These are phyloP conservation scores for Panus rudis DNA, from an alignment of 768 basidiomycete genomes.

Conservation along the genomic window DNA sequence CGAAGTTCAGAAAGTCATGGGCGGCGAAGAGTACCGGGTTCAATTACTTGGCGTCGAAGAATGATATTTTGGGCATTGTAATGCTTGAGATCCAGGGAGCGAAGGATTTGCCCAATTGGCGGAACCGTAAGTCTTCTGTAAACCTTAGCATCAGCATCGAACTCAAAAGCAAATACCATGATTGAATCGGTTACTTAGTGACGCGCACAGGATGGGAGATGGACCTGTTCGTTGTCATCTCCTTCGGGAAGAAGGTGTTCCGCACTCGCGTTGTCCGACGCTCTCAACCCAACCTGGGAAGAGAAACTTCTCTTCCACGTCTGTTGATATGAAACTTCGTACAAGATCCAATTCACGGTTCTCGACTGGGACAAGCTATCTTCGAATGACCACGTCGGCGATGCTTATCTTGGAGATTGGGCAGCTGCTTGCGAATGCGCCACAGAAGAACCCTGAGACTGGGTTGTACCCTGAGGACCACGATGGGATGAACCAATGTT, in stretches of 20 bases:
- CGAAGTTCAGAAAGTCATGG: slow-evolving; percentile 37
- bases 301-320: slow-evolving; percentile 97
- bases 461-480: slow-evolving; percentile 50
- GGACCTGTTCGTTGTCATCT: slow-evolving; percentile 95
- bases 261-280: slow-evolving; percentile 85
- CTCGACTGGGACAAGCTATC: slow-evolving; percentile 96
- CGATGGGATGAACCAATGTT: slow-evolving; percentile 65
- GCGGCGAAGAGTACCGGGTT: slow-evolving; percentile 35
- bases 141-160: background rate
- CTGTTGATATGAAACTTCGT: slow-evolving; percentile 74
- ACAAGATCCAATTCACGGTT: slow-evolving; percentile 72
- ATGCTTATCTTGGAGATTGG: slow-evolving; percentile 63
- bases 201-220: slow-evolving; percentile 89
- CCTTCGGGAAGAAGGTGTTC: slow-evolving; percentile 97
- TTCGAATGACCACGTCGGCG: slow-evolving; percentile 85
- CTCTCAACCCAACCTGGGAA: slow-evolving; percentile 86
- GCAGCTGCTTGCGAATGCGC: slow-evolving; percentile 47
- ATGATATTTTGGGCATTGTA: slow-evolving; percentile 91
- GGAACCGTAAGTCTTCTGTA: slow-evolving; percentile 83
- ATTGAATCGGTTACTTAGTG: slow-evolving; percentile 46
- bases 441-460: slow-evolving; percentile 41
- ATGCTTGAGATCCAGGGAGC: slow-evolving; percentile 88
- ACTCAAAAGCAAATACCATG: background rate
- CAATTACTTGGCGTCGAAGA: slow-evolving; percentile 52
- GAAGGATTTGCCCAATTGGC: slow-evolving; percentile 74